Evolutionary conservation across 306 rosid genomes (phyloP).

Genomic region (Lathyrus aphaca): DNA sequence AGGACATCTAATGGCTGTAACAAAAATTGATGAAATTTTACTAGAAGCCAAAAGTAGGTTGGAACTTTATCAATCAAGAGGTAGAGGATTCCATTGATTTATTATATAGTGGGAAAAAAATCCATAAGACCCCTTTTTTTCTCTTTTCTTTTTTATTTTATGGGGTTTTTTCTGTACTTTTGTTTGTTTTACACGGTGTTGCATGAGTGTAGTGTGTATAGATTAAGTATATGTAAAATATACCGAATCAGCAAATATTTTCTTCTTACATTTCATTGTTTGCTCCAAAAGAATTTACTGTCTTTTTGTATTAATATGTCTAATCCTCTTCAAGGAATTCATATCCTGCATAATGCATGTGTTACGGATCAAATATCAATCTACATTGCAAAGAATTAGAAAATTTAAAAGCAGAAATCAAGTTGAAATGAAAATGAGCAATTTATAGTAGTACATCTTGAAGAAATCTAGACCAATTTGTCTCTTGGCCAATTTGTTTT

Average conservation of each 20-base stretch:
- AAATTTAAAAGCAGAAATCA: too few species aligned
- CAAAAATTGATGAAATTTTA: constrained; percentile 41
- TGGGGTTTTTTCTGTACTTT: not conserved
- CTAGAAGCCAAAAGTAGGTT: constrained; percentile 81
- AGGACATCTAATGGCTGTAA: constrained; percentile 47
- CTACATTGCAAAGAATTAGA: too few species aligned
- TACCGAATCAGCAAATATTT: constrained; percentile 10
- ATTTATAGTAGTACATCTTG: too few species aligned
- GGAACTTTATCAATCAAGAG: constrained; percentile 86
- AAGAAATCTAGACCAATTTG: too few species aligned
- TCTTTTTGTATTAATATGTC: constrained; percentile 2
- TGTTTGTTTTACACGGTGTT: constrained; percentile 16
- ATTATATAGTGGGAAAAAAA: not conserved
- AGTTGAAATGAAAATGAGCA: too few species aligned
- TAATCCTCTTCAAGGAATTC: too few species aligned
- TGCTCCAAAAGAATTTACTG: not conserved
- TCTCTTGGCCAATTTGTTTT: too few species aligned
- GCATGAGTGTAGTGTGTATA: constrained; percentile 30
- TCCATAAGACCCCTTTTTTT: not conserved
- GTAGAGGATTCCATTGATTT: constrained; percentile 66
- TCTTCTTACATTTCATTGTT: constrained; percentile 18
- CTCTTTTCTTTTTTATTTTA: not conserved
- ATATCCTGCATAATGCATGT: too few species aligned
- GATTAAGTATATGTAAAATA: constrained; percentile 1
- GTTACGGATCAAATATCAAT: too few species aligned